Base-by-base conservation (phyloP, 164 flowering plant genomes). In the Kalanchoe fedtschenkoi region DNA sequence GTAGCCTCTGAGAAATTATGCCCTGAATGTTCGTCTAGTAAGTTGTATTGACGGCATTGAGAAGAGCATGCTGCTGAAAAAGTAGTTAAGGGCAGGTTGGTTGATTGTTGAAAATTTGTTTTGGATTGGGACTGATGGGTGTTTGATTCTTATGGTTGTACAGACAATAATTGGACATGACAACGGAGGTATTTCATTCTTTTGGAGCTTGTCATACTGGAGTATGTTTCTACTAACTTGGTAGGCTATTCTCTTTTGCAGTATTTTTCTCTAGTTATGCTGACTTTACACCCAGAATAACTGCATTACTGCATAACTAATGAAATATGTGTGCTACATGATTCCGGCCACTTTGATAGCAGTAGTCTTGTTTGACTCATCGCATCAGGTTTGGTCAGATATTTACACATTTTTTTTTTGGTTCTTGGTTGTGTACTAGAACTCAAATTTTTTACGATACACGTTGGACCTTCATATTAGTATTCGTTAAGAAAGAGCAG, bases 131-230 rank as follows among this genome's bases (percentile, higher is more conserved):
- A 44, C 29, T 34, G 47, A 21, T 16, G 17, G 14, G 29, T 47
- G 8, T 16, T n/a, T 47, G 24, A 17, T 37, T 61, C 26, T 58
- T 51, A 68, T 75, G 62, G 9, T 53, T 63, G 8, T 65, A 22
- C 89, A 93, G 96, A 81, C 96, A 13, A 73, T 76, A 53, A 71
- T 75, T 74, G 79, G 74, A 19, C 77, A 74, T 39, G 75, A 73
- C 58, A 85, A 77, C 55, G 83, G 85, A 51, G 92, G 84, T 33
- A 85, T 93, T 67, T 84, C 92, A 53, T 88, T 93, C 85, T 88
- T 88, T 68, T 93, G 96, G 96, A 87, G 91, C 77, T 93, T 85
- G 97, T 85, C 99, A 19, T 93, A 93, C 68, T 93, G 99, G 99
- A 84, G 97, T 77, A 93, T 97, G 6, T 93, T 93, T 75, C 63